Evolutionary conservation across 352 stramenopile species (phyloP).

Genomic region (Phytophthora hybrid): DNA sequence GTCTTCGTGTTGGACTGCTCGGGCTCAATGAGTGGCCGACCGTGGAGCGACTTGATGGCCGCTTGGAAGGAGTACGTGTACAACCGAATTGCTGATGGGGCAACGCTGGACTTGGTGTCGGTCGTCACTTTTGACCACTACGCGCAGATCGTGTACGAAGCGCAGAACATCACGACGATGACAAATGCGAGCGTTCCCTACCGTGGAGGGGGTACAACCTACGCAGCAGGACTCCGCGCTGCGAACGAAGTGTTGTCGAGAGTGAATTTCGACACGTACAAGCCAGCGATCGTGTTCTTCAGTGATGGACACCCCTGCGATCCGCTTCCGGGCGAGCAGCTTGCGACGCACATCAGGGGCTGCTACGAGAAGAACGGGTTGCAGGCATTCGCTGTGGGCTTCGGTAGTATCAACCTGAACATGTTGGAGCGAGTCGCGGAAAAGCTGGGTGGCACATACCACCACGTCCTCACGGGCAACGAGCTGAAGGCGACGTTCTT

Average conservation of each 20-base stretch:
- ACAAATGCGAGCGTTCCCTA: constrained; percentile 37
- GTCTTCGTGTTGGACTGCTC: constrained; percentile 86
- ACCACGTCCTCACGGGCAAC: constrained; percentile 64
- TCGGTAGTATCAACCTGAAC: constrained; percentile 70
- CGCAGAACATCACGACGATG: constrained; percentile 57
- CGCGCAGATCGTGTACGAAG: constrained; percentile 61
- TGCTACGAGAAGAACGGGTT: constrained; percentile 72
- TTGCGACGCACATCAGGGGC: constrained; percentile 62
- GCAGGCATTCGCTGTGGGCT: constrained; percentile 74
- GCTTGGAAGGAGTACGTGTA: constrained; percentile 73
- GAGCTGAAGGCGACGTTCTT: constrained; percentile 83
- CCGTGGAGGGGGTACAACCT: constrained; percentile 62
- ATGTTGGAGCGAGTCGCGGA: constrained; percentile 65
- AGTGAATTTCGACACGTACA: constrained; percentile 63
- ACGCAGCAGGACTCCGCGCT: constrained; percentile 53
- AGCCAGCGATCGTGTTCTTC: constrained; percentile 82
- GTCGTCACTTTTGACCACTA: constrained; percentile 72
- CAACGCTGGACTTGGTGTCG: constrained; percentile 71
- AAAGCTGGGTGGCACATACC: constrained; percentile 67
- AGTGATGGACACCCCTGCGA: constrained; percentile 74
- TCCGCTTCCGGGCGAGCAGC: constrained; percentile 47
- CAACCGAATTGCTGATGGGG: constrained; percentile 67
- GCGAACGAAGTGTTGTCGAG: constrained; percentile 80
- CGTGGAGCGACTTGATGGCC: constrained; percentile 66
- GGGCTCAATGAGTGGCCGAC: constrained; percentile 71